A percentile compares a stretch with the other conserved stretches of the same genome.
Conservation (phyloP, 352 stramenopile species). For the Phytophthora crassamura region DNA sequence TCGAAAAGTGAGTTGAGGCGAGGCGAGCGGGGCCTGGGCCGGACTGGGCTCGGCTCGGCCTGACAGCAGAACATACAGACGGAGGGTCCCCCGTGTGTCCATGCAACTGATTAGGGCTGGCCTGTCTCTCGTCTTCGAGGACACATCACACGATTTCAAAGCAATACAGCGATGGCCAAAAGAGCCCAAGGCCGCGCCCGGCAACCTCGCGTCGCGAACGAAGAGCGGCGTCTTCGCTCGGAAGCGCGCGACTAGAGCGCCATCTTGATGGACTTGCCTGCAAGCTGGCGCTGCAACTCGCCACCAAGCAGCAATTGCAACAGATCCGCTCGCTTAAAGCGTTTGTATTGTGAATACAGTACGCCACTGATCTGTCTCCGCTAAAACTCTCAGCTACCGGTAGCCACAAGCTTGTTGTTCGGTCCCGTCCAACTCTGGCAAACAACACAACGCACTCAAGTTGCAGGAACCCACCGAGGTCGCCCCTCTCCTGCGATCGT, state of each 20-base stretch:
- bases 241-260: conserved; percentile 13
- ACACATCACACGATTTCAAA: conserved; percentile 37
- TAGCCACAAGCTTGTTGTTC: conserved; percentile 2
- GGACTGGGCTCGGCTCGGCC: conserved; percentile 9
- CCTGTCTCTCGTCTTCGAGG: conserved; percentile 16
- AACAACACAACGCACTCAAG: conserved; percentile 26
- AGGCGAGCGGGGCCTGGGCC: neutral
- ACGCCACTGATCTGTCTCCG: no score
- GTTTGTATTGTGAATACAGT: no score
- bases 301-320: conserved; percentile 4
- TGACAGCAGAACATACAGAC: neutral
- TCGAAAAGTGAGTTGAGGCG: conserved; percentile 41
- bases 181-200: conserved; percentile 6
- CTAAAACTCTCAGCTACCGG: neutral
- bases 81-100: conserved; percentile 6
- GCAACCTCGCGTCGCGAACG: conserved; percentile 11
- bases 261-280: conserved; percentile 2
- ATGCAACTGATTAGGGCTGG: conserved; percentile 6
- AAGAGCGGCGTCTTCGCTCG: no score
- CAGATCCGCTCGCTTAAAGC: no score
- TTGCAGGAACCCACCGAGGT: conserved; percentile 20
- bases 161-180: conserved; percentile 27
- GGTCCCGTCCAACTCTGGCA: conserved; percentile 22
- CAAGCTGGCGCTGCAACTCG: neutral
- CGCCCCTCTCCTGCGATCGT: conserved; percentile 24